These are phyloP conservation scores for Dichomitus squalens DNA, from an alignment of 1,284 basidiomycete species.

Conservation along the genomic window DNA sequence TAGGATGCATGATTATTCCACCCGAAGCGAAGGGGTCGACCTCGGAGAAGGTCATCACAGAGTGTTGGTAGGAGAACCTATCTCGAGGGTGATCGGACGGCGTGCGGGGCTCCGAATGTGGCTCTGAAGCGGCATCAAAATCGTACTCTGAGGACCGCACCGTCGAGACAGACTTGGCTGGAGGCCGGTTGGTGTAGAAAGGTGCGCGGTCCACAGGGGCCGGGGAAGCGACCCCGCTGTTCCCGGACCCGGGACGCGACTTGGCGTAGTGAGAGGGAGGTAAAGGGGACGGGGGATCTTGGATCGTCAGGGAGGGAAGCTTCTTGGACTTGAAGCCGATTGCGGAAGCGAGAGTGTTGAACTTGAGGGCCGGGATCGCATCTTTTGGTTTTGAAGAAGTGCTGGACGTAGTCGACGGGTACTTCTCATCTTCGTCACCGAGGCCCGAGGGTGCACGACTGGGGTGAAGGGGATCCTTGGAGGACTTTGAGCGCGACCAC, in stretches of 20 bases:
- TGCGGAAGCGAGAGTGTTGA: constrained; percentile 58
- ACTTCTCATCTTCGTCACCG: constrained; percentile 27
- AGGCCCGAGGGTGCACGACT: constrained; percentile 24
- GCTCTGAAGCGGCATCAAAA: constrained; percentile 32
- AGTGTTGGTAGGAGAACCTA: constrained; percentile 45
- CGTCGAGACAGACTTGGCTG: constrained; percentile 53
- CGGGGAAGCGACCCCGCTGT: constrained; percentile 25
- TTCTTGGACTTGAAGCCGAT: constrained; percentile 69
- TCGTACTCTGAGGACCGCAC: constrained; percentile 44
- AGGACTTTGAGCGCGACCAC: constrained; percentile 39
- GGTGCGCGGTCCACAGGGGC: constrained; percentile 28
- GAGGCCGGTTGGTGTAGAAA: constrained; percentile 38
- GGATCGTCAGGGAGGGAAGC: constrained; percentile 50
- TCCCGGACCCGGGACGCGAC: constrained; percentile 31
- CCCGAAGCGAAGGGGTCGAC: constrained; percentile 62
- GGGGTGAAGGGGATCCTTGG: constrained; percentile 27
- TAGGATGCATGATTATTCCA: constrained; percentile 42
- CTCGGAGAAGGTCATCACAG: constrained; percentile 63
- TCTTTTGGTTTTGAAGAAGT: constrained; percentile 27
- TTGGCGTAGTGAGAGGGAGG: constrained; percentile 21
- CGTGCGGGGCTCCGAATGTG: constrained; percentile 45
- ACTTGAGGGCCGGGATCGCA: constrained; percentile 38
- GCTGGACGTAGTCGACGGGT: constrained; percentile 11
- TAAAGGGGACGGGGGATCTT: constrained; percentile 43
- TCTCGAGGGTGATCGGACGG: constrained; percentile 49